These are phyloP conservation scores for Septoria petroselini DNA, from an alignment of 2,329 filamentous ascomycete genomes.

Conservation along the genomic window DNA sequence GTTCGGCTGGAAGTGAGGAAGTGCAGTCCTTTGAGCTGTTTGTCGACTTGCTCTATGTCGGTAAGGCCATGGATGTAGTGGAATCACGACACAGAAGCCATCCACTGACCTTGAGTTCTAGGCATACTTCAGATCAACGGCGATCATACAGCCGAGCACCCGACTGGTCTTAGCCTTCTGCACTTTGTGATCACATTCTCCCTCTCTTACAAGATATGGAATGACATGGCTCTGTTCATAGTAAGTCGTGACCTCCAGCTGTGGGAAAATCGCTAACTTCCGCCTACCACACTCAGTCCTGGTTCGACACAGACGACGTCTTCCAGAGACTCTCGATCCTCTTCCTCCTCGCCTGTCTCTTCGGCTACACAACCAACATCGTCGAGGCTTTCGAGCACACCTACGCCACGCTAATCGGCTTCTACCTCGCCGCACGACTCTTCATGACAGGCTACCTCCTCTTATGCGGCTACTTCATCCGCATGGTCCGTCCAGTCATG, in stretches of 20 bases:
- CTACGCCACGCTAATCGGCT: constrained; percentile 58
- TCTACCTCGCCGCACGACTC: constrained; percentile 58
- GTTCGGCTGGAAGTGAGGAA: constrained; percentile 57
- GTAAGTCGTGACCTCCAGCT: no score
- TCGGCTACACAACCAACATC: constrained; percentile 64
- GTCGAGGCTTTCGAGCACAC: constrained; percentile 55
- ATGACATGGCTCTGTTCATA: constrained; percentile 54
- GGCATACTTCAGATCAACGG: constrained; percentile 64
- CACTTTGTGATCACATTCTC: constrained; percentile 59
- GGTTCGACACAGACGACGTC: constrained; percentile 61
- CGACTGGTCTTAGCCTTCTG: constrained; percentile 55
- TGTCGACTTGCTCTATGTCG: constrained; percentile 60
- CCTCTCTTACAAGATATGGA: constrained; percentile 64
- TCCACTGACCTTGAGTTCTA: no score
- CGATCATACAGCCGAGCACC: constrained; percentile 57
- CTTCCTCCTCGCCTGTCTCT: constrained; percentile 59
- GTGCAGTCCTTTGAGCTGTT: constrained; percentile 64
- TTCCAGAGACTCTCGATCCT: constrained; percentile 57
- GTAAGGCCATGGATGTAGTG: no score
- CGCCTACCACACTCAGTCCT: no score
- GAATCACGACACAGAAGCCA: no score
- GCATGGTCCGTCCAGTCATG: constrained; percentile 59
- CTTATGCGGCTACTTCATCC: constrained; percentile 50
- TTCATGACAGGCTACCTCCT: constrained; percentile 52
- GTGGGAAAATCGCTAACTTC: no score